Evolutionary conservation across 2,329 filamentous ascomycete species (phyloP).

Genomic region (Hypocreales sp.): DNA sequence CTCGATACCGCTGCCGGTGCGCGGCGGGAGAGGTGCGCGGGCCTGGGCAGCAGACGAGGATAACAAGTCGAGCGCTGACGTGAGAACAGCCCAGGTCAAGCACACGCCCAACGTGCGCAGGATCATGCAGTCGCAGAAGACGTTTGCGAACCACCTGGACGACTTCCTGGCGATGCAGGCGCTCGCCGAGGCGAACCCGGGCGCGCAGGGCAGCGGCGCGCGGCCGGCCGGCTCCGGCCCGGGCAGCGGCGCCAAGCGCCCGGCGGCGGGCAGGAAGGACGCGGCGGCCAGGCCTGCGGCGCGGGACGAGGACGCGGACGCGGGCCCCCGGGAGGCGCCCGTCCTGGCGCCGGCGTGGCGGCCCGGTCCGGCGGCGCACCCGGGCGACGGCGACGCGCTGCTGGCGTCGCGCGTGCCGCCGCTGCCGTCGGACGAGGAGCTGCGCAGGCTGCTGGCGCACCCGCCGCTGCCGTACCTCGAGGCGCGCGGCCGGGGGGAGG

Average conservation of each 20-base stretch:
- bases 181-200: slow-evolving; percentile 22
- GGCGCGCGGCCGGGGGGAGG: slow-evolving; percentile 32
- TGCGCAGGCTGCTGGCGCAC: slow-evolving; percentile 45
- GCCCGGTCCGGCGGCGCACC: slow-evolving; percentile 21
- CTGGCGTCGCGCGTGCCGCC: slow-evolving; percentile 42
- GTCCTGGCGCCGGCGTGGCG: slow-evolving; percentile 19
- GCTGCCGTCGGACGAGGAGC: slow-evolving; percentile 42
- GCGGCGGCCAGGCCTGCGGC: slow-evolving; percentile 7
- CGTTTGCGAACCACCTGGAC: slow-evolving; percentile 68
- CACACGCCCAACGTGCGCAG: slow-evolving; percentile 57
- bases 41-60: too few species aligned
- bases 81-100: slow-evolving; percentile 26
- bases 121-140: slow-evolving; percentile 68
- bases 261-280: slow-evolving; percentile 11
- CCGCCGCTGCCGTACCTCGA: slow-evolving; percentile 55
- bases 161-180: slow-evolving; percentile 55
- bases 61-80: too few species aligned
- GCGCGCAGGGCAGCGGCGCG: slow-evolving; percentile 8
- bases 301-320: slow-evolving; percentile 12
- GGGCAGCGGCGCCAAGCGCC: slow-evolving; percentile 14
- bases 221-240: slow-evolving; percentile 14
- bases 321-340: slow-evolving; percentile 10
- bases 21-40: slow-evolving; percentile 28
- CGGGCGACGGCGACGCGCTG: slow-evolving; percentile 39
- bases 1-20: slow-evolving; percentile 51